Conservation (phyloP, 2,329 filamentous ascomycete species). For the Neopestalotiopsis sp. region DNA sequence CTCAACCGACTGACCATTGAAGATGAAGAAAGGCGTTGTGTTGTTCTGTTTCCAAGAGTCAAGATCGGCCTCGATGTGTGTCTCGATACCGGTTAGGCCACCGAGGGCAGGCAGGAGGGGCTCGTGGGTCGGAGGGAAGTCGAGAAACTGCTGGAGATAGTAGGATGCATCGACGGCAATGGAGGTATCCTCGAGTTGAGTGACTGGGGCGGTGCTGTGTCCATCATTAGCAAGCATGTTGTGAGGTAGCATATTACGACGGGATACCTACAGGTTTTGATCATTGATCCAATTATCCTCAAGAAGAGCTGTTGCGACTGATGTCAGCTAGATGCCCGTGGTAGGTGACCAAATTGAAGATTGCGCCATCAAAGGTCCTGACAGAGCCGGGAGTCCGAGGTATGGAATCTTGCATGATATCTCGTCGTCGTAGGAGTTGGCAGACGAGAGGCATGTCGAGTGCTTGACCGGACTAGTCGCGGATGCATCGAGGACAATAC, state of each 20-base stretch:
- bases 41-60: slow-evolving; percentile 71
- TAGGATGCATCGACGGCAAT: slow-evolving; percentile 90
- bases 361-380: too few species aligned
- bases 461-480: too few species aligned
- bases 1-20: slow-evolving; percentile 83
- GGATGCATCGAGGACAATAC: too few species aligned
- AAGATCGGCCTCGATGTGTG: slow-evolving; percentile 78
- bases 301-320: slow-evolving; percentile 37
- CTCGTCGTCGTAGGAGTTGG: too few species aligned
- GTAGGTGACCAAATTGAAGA: background rate
- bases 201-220: slow-evolving; percentile 63
- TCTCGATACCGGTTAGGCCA: slow-evolving; percentile 80
- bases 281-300: slow-evolving; percentile 49
- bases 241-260: background rate
- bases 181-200: slow-evolving; percentile 74
- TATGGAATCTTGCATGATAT: too few species aligned
- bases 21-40: slow-evolving; percentile 86
- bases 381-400: too few species aligned
- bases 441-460: too few species aligned
- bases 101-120: slow-evolving; percentile 89
- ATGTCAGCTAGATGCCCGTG: slow-evolving; percentile 25
- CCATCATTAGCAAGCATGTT: slow-evolving; percentile 21
- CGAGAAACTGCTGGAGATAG: slow-evolving; percentile 82
- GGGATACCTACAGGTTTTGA: slow-evolving; percentile 36
- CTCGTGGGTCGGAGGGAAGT: slow-evolving; percentile 74